Evolutionary conservation across 1,139 yeast species (phyloP).

Genomic region (Scheffersomyces segobiensis): DNA sequence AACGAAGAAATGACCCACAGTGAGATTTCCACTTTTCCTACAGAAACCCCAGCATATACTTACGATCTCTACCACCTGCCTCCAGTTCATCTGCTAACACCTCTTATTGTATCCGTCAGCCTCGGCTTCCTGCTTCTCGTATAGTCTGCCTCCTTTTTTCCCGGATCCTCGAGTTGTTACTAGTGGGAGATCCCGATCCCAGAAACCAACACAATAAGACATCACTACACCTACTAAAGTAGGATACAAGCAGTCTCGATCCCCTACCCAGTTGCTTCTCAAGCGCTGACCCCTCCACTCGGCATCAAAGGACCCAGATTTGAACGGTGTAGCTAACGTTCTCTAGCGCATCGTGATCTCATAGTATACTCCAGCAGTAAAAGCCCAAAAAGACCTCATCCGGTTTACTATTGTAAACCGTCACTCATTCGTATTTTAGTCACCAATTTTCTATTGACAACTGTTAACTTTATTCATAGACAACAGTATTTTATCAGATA

Average conservation of each 20-base stretch:
- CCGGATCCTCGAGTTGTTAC: background rate
- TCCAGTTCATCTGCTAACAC: background rate
- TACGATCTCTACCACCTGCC: background rate
- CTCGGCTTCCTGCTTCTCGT: background rate
- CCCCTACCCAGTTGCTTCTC: background rate
- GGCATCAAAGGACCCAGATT: background rate
- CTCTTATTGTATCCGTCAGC: background rate
- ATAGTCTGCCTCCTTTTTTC: background rate
- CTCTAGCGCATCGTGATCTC: background rate
- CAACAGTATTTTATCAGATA: background rate
- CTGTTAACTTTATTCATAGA: background rate
- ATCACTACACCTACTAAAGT: background rate
- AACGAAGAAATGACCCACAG: background rate
- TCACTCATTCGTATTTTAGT: background rate
- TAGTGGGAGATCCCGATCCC: background rate
- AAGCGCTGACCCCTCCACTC: background rate
- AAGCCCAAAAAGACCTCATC: background rate
- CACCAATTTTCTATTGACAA: background rate
- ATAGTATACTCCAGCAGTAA: background rate
- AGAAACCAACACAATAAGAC: background rate
- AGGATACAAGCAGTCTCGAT: background rate
- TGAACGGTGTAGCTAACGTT: background rate
- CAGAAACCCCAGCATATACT: background rate
- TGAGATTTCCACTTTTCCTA: background rate
- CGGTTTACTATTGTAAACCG: background rate